Evolutionary conservation across 805 yeast genomes (phyloP).

Genomic region (Aciculoconidium aculeatum): DNA sequence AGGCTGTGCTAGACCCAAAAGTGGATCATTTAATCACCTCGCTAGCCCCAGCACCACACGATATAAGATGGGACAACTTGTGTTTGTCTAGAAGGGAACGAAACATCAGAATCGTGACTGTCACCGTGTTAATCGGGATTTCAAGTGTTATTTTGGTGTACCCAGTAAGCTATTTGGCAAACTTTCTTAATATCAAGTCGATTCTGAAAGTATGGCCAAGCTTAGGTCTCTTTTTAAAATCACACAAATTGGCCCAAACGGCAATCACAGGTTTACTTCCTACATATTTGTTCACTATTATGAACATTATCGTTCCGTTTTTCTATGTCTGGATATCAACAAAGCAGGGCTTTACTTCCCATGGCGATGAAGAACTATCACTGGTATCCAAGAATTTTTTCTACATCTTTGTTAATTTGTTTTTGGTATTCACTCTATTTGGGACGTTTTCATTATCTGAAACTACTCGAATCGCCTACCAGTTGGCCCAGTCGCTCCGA

Average conservation of each 20-base stretch:
- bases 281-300: constrained; percentile 79
- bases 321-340: constrained; percentile 78
- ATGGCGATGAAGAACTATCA: constrained; percentile 88
- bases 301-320: constrained; percentile 81
- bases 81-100: constrained; percentile 75
- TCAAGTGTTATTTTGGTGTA: constrained; percentile 67
- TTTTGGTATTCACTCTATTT: constrained; percentile 87
- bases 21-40: constrained; percentile 76
- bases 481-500: constrained; percentile 74
- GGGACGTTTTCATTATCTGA: constrained; percentile 90
- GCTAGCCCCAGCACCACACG: constrained; percentile 95
- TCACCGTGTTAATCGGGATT: constrained; percentile 62
- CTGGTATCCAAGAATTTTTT: constrained; percentile 90
- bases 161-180: constrained; percentile 82
- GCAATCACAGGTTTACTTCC: constrained; percentile 87
- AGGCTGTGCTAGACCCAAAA: constrained; percentile 87
- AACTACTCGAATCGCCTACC: constrained; percentile 82
- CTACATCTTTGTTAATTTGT: constrained; percentile 89
- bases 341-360: constrained; percentile 83
- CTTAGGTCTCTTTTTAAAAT: constrained; percentile 60
- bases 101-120: constrained; percentile 53
- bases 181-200: constrained; percentile 71
- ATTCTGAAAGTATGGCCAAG: constrained; percentile 79
- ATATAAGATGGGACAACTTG: constrained; percentile 86
- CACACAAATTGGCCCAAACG: constrained; percentile 66